A percentile compares a stretch with the other conserved stretches of the same genome.
Conservation (phyloP, 2,329 filamentous ascomycete genomes). For the Penicillium brevicompactum region DNA sequence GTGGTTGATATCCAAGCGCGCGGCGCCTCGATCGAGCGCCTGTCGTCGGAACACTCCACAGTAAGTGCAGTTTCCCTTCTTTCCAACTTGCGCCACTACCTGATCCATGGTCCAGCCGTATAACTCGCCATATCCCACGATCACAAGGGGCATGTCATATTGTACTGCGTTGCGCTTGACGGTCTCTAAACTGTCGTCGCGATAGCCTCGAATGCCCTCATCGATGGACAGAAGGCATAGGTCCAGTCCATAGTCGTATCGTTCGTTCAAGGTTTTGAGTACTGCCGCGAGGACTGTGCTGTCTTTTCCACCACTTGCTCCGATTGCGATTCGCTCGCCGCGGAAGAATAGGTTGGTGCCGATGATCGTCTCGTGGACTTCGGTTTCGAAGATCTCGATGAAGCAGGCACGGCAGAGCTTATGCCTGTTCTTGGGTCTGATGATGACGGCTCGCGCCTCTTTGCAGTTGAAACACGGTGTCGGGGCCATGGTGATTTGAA, state of each 20-base stretch:
- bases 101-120: constrained; percentile 99
- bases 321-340: constrained; percentile 89
- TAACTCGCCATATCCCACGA: constrained; percentile 88
- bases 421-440: constrained; percentile 90
- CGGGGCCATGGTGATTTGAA: constrained; percentile 67
- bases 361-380: constrained; percentile 90
- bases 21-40: constrained; percentile 88
- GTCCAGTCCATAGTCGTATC: constrained; percentile 82
- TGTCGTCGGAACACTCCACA: constrained; percentile 95
- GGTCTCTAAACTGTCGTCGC: constrained; percentile 93
- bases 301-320: constrained; percentile 95
- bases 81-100: constrained; percentile 92
- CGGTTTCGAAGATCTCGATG: constrained; percentile 81
- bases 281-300: constrained; percentile 95
- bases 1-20: constrained; percentile 82
- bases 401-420: constrained; percentile 93
- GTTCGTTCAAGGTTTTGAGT: constrained; percentile 89
- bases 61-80: constrained; percentile 99
- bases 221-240: constrained; percentile 89
- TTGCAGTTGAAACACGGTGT: constrained; percentile 75
- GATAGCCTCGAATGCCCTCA: constrained; percentile 95
- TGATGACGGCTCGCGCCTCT: constrained; percentile 77
- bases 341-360: constrained; percentile 77
- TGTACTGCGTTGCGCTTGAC: constrained; percentile 91
- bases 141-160: constrained; percentile 88